These are phyloP conservation scores for Diospyros lotus DNA, from an alignment of 148 eudicot species.

Conservation along the genomic window DNA sequence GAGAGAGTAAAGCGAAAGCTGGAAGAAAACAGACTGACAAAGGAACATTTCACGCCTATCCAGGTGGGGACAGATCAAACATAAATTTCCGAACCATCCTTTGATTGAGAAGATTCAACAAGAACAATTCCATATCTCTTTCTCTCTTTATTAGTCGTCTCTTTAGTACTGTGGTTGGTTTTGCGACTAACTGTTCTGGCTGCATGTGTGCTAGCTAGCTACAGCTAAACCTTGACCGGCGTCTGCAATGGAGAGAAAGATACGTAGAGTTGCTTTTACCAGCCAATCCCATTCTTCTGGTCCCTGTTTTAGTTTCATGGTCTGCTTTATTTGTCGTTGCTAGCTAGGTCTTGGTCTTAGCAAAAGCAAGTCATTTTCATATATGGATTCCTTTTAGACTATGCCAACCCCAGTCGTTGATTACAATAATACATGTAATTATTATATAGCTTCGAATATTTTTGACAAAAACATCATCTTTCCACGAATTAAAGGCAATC, in stretches of 20 bases:
- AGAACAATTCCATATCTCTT: too few relatives aligned
- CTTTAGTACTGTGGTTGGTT: too few relatives aligned
- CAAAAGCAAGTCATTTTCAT: conserved; percentile 35
- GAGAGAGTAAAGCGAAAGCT: too few relatives aligned
- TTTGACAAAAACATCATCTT: neutral
- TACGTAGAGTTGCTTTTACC: conserved; percentile 12
- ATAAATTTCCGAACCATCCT: too few relatives aligned
- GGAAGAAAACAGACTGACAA: too few relatives aligned
- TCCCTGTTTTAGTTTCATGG: neutral
- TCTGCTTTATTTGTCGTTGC: conserved; percentile 2
- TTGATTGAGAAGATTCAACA: too few relatives aligned
- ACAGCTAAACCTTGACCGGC: too few relatives aligned
- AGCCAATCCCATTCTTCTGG: neutral
- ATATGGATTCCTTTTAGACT: conserved; percentile 28
- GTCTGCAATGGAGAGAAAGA: conserved; percentile 6
- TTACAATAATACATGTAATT: neutral
- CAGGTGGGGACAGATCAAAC: too few relatives aligned
- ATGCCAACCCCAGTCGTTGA: neutral
- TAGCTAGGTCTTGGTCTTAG: conserved; percentile 31
- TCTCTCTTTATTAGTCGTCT: too few relatives aligned
- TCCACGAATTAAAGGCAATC: neutral
- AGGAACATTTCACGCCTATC: too few relatives aligned
- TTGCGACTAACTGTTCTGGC: too few relatives aligned
- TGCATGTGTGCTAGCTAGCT: too few relatives aligned
- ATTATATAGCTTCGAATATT: neutral